A percentile compares a stretch with the other conserved stretches of the same genome.
Evolutionary conservation across 129 eudicot genomes (phyloP).

Genomic region (Tagetes erecta): DNA sequence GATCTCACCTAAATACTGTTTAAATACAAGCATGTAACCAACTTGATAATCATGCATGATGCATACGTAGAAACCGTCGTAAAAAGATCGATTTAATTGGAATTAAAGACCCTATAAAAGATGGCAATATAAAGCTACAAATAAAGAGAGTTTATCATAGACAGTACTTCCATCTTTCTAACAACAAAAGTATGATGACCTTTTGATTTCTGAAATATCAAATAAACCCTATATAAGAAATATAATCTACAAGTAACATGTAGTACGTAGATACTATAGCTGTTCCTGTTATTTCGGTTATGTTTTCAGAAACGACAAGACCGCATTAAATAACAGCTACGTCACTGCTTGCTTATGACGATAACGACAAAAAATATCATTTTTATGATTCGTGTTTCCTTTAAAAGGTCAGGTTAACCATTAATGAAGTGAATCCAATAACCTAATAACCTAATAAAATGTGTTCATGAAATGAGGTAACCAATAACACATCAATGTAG

Average conservation of each 20-base stretch:
- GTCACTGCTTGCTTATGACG: neutral
- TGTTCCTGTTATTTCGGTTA: constrained; percentile 3
- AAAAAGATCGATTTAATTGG: neutral
- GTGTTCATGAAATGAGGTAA: neutral
- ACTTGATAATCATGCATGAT: constrained; percentile 1
- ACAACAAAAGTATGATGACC: neutral
- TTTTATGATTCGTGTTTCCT: neutral
- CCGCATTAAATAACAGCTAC: constrained; percentile 4
- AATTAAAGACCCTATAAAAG: neutral
- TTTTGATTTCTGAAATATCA: neutral
- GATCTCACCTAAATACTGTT: neutral
- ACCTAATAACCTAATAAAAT: constrained; percentile 4
- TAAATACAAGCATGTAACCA: neutral
- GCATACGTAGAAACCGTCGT: neutral
- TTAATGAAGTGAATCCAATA: constrained; percentile 7
- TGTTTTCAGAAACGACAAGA: constrained; percentile 12
- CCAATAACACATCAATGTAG: neutral
- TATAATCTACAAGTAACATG: neutral
- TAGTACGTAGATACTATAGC: neutral
- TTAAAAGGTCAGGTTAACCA: neutral
- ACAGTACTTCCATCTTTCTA: neutral
- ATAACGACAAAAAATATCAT: neutral
- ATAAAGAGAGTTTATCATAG: neutral
- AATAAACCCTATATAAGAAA: neutral
- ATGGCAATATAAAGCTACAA: neutral